Percentiles rank a stretch among this genome's conserved stretches.
Evolutionary conservation across 2,329 filamentous ascomycete species (phyloP).

Genomic region (Paecilomyces variotii): DNA sequence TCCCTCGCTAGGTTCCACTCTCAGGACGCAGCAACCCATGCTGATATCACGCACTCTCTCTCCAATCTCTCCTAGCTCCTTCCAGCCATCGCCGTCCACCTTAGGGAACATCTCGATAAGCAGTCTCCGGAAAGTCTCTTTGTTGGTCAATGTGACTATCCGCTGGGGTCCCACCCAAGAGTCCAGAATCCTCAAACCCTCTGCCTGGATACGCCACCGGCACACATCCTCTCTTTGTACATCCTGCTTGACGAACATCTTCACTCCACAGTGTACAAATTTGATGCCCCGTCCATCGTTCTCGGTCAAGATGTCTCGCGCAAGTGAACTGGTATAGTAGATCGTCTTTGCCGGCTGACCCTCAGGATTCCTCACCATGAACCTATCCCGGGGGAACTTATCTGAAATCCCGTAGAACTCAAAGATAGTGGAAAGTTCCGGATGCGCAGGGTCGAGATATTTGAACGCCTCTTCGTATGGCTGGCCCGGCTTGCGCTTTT

Average conservation of each 20-base stretch:
- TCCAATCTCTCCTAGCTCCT: slow-evolving; percentile 76
- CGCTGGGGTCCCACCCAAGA: slow-evolving; percentile 77
- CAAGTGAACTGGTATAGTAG: slow-evolving; percentile 85
- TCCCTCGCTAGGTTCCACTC: slow-evolving; percentile 64
- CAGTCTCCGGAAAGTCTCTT: slow-evolving; percentile 71
- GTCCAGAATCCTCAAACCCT: slow-evolving; percentile 84
- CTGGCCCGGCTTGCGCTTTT: slow-evolving; percentile 34
- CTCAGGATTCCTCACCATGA: slow-evolving; percentile 89
- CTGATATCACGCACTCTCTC: slow-evolving; percentile 68
- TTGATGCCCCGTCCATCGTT: slow-evolving; percentile 91
- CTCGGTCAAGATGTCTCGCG: slow-evolving; percentile 72
- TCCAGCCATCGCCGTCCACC: slow-evolving; percentile 65
- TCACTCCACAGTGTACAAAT: slow-evolving; percentile 93
- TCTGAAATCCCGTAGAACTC: slow-evolving; percentile 77
- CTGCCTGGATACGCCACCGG: slow-evolving; percentile 90
- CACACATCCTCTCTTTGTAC: slow-evolving; percentile 79
- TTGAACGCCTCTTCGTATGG: slow-evolving; percentile 89
- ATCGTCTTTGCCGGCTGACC: slow-evolving; percentile 88
- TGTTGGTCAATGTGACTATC: slow-evolving; percentile 65
- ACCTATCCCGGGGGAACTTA: slow-evolving; percentile 81
- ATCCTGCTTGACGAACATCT: slow-evolving; percentile 99
- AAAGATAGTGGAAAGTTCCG: slow-evolving; percentile 71
- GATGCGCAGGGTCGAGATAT: slow-evolving; percentile 61
- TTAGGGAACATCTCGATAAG: slow-evolving; percentile 97
- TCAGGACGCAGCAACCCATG: slow-evolving; percentile 88